These are phyloP conservation scores for Cladosporium halotolerans DNA, from an alignment of 2,329 filamentous ascomycete genomes.

Conservation along the genomic window DNA sequence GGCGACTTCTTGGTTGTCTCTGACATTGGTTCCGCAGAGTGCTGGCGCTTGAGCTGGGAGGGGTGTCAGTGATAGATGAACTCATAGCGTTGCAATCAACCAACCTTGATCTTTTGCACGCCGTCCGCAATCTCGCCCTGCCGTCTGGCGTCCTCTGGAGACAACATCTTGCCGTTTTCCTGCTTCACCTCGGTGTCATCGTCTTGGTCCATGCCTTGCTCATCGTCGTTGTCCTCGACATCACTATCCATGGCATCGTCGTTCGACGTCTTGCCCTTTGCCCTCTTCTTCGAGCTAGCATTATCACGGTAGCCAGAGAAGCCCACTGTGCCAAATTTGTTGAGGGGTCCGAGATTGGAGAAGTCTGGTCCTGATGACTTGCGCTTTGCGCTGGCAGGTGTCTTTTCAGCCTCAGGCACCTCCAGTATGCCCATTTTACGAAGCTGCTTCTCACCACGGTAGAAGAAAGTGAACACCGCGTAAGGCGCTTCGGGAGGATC, in stretches of 20 bases:
- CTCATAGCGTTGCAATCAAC: conserved; percentile 20
- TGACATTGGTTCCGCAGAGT: conserved; percentile 64
- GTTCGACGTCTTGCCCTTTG: conserved; percentile 47
- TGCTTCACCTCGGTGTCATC: conserved; percentile 57
- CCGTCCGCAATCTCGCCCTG: conserved; percentile 73
- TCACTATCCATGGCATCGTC: conserved; percentile 65
- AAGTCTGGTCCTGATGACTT: conserved; percentile 81
- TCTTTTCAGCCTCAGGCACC: conserved; percentile 53
- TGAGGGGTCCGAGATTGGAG: conserved; percentile 74
- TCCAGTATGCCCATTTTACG: conserved; percentile 91
- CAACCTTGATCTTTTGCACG: conserved; percentile 73
- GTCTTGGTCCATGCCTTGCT: conserved; percentile 60
- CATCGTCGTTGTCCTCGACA: conserved; percentile 59
- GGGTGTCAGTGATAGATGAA: conserved; percentile 16
- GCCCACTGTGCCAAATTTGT: conserved; percentile 79
- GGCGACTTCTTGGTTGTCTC: conserved; percentile 38
- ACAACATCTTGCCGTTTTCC: conserved; percentile 49
- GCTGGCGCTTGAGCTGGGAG: conserved; percentile 68
- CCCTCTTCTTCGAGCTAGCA: conserved; percentile 51
- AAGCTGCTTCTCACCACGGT: conserved; percentile 88
- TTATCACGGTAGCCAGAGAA: conserved; percentile 72
- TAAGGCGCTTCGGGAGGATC: conserved; percentile 95
- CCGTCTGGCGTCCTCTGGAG: conserved; percentile 64
- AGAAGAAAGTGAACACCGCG: conserved; percentile 95
- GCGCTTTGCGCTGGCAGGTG: conserved; percentile 55